A percentile compares a stretch with the other conserved stretches of the same genome.
phyloP scores from a whole-genome alignment of 2,329 filamentous ascomycete genomes.

The Monilinia fructigena region DNA sequence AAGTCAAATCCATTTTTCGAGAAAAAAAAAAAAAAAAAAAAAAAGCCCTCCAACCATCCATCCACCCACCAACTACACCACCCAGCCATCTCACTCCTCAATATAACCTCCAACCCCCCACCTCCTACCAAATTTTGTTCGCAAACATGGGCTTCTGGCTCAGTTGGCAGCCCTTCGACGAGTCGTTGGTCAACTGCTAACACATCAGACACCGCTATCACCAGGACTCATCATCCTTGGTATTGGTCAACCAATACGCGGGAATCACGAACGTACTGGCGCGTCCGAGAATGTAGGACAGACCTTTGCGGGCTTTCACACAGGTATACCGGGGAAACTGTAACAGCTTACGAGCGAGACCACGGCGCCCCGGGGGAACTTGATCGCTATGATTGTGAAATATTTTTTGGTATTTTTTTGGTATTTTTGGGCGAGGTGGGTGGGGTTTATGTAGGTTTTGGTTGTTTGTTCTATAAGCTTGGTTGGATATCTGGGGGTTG shows the following conservation, averaged over 20 bases:
- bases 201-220: background rate
- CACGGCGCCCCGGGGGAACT: constrained; percentile 1
- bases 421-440: background rate
- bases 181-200: background rate
- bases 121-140: background rate
- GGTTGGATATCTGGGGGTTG: background rate
- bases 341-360: constrained; percentile 3
- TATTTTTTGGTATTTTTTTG: background rate
- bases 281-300: constrained; percentile 8
- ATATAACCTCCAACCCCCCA: background rate
- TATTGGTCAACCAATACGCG: background rate
- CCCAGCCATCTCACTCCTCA: background rate
- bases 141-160: background rate
- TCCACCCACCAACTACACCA: background rate
- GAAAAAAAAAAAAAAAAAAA: background rate
- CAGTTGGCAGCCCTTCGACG: background rate
- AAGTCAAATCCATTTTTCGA: background rate
- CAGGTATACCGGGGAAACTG: constrained; percentile 12
- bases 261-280: background rate
- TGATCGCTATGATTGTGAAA: background rate
- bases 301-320: constrained; percentile 9
- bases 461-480: background rate
- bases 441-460: background rate
- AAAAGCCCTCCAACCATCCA: background rate
- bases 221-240: background rate